phyloP scores from a whole-genome alignment of 2,329 filamentous ascomycete species.

The Aspergillus felis region DNA sequence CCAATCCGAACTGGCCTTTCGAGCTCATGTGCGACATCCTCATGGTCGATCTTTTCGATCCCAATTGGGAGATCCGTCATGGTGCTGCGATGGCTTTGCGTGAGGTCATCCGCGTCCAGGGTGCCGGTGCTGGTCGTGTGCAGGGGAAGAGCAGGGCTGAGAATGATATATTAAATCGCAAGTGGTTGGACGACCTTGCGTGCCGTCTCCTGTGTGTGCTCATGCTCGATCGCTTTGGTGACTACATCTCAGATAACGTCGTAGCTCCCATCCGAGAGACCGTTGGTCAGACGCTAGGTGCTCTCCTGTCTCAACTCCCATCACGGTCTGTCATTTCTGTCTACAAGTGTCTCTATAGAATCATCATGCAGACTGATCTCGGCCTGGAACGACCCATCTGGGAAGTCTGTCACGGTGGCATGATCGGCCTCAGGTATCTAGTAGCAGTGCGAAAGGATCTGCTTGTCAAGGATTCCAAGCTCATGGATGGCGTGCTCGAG shows the following conservation, averaged over 20 bases:
- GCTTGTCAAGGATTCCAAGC: constrained; percentile 72
- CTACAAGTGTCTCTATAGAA: constrained; percentile 77
- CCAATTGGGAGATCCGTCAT: constrained; percentile 91
- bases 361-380: constrained; percentile 87
- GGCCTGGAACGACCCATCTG: constrained; percentile 71
- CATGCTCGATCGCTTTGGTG: constrained; percentile 95
- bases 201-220: constrained; percentile 92
- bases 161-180: constrained; percentile 75
- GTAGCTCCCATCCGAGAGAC: constrained; percentile 95
- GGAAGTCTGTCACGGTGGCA: constrained; percentile 96
- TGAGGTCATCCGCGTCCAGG: constrained; percentile 89
- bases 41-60: constrained; percentile 87
- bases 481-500: constrained; percentile 88
- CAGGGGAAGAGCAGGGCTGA: constrained; percentile 66
- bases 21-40: constrained; percentile 92
- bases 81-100: constrained; percentile 92
- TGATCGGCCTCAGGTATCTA: constrained; percentile 93
- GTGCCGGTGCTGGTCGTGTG: constrained; percentile 75
- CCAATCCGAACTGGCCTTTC: constrained; percentile 75
- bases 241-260: constrained; percentile 96
- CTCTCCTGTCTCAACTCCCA: constrained; percentile 79
- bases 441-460: constrained; percentile 93
- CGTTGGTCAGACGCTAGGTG: constrained; percentile 87
- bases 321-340: constrained; percentile 75
- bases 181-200: constrained; percentile 92